Evolutionary conservation across 2,329 filamentous ascomycete species (phyloP), one percentile per base, ranked within the genome.

Genomic region (Colletotrichum paranaense): DNA sequence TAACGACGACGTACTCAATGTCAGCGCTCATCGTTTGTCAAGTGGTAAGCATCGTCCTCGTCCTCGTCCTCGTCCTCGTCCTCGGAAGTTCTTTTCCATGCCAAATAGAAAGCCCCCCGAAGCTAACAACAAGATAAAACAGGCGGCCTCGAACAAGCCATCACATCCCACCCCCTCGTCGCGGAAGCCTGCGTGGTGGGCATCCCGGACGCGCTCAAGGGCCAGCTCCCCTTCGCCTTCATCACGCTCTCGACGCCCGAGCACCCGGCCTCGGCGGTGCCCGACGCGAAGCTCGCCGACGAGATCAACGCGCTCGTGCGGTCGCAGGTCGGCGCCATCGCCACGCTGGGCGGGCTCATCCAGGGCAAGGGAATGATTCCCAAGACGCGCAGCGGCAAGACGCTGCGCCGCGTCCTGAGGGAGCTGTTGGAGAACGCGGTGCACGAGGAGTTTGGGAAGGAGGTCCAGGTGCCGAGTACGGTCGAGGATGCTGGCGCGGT

Each of bases 341-440:
- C 96, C 1, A 90, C 91, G 2, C 87, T 98, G 0, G 95, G 95
- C 9, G 95, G 95, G 2, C 93, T 98, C 78, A 93, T 98, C 65
- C 93, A 95, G 76, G 94, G 94, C 52, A 91, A 91, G 76, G 92
- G 92, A 19, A 95, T 97, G 88, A 98, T 98, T 65, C 95, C 96
- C 6, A 95, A 95, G 86, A 98, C 96, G 19, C 85, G 95, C 32
- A 95, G 92, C n/a, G 96, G 96, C 32, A 98, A 98, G 88, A 98
- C 95, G 5, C 82, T 98, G 72, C 88, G 95, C 4, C 87, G 95
- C 28, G 94, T 97, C 38, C 83, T 98, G 80, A 88, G 94, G 38
- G 94, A 97, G 83, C 84, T 98, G 76, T 84, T 97, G 19, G 95
- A 98, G 84, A 94, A 97, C 79, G 95, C 91, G 0, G 91, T 92